A percentile compares a stretch with the other conserved stretches of the same genome.
These are phyloP conservation scores for Flaveria linearis DNA, from an alignment of 129 eudicot genomes.

Conservation along the genomic window DNA sequence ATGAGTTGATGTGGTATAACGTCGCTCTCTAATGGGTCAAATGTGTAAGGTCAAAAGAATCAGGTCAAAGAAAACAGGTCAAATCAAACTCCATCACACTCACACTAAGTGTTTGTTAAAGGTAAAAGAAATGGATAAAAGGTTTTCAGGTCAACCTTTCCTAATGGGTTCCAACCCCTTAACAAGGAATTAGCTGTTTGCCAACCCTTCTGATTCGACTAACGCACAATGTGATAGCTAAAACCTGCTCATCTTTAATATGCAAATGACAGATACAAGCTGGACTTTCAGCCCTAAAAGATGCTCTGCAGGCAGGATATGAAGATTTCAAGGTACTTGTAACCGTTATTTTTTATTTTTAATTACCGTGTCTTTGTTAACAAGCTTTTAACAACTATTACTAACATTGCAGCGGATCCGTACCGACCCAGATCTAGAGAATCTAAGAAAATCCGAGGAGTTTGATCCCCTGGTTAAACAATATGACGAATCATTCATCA, in stretches of 20 bases:
- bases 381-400: background rate
- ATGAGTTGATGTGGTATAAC: background rate
- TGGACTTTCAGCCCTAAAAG: conserved; percentile 88
- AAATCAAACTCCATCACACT: background rate
- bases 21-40: background rate
- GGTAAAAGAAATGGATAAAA: background rate
- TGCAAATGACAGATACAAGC: conserved; percentile 67
- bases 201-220: background rate
- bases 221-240: conserved; percentile 4
- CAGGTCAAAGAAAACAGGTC: background rate
- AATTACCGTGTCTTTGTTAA: background rate
- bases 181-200: background rate
- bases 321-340: conserved; percentile 85
- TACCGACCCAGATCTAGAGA: conserved; percentile 83
- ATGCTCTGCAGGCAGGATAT: conserved; percentile 74
- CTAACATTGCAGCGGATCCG: conserved; percentile 72
- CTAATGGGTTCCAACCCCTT: background rate
- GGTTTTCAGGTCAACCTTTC: background rate
- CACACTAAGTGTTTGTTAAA: background rate
- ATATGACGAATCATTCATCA: conserved; percentile 90
- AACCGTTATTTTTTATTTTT: background rate
- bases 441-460: conserved; percentile 62
- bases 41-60: background rate
- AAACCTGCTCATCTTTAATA: conserved; percentile 15
- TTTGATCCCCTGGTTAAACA: conserved; percentile 74